A percentile compares a stretch with the other conserved stretches of the same genome.
Conservation (phyloP, 352 stramenopile genomes). For the Phytophthora macrochlamydospora region DNA sequence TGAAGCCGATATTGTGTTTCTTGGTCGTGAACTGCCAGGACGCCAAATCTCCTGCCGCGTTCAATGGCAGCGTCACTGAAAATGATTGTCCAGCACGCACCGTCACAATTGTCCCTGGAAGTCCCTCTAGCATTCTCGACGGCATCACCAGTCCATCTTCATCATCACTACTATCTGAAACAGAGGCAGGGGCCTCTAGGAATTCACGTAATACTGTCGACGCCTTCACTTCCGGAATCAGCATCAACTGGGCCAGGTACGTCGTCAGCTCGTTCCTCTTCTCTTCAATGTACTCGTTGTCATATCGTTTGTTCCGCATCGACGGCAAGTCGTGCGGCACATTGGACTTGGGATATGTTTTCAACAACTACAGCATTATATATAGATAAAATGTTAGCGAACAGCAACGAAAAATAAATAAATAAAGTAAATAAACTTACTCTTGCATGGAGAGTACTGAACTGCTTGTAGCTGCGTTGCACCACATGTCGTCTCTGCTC, state of each 20-base stretch:
- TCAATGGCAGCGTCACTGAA: constrained; percentile 56
- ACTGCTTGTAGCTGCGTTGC: constrained; percentile 74
- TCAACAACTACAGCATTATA: constrained; percentile 52
- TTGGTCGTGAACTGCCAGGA: constrained; percentile 81
- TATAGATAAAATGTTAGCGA: neutral
- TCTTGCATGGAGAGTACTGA: constrained; percentile 52
- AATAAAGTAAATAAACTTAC: constrained; percentile 24
- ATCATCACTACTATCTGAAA: constrained; percentile 61
- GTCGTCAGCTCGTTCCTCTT: constrained; percentile 66
- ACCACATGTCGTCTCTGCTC: constrained; percentile 47
- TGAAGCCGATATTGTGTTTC: constrained; percentile 86
- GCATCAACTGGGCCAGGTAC: constrained; percentile 61
- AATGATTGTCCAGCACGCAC: constrained; percentile 75
- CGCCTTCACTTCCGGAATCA: constrained; percentile 55
- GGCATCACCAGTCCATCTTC: constrained; percentile 42
- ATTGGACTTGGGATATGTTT: constrained; percentile 78
- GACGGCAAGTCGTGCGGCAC: constrained; percentile 61
- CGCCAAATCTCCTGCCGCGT: constrained; percentile 47
- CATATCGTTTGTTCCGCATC: constrained; percentile 75
- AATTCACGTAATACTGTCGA: constrained; percentile 67
- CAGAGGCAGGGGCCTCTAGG: constrained; percentile 49
- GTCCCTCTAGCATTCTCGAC: constrained; percentile 58
- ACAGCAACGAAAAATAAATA: neutral
- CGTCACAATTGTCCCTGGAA: constrained; percentile 66
- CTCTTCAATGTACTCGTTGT: constrained; percentile 80